phyloP scores from a whole-genome alignment of 164 flowering plant genomes.

The Taxillus chinensis region DNA sequence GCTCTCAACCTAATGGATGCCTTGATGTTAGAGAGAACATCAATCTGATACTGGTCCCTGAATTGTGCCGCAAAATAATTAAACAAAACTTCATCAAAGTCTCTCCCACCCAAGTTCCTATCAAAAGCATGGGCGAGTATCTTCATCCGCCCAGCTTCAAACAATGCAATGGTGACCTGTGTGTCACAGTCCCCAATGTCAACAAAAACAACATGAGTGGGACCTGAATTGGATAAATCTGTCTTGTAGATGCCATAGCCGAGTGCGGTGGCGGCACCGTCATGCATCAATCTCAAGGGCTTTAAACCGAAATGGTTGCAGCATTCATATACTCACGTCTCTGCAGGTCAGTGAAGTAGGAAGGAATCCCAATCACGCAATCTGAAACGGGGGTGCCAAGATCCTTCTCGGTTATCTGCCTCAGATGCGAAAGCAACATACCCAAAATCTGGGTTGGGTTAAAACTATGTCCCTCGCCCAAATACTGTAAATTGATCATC shows the following conservation, averaged over 20 bases:
- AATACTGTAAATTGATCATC: conserved; percentile 47
- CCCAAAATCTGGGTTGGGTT: conserved; percentile 84
- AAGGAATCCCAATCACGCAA: conserved; percentile 85
- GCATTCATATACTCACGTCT: conserved; percentile 75
- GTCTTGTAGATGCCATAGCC: conserved; percentile 88
- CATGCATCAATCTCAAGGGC: conserved; percentile 81
- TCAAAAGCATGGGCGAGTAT: conserved; percentile 80
- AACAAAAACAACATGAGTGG: conserved; percentile 62
- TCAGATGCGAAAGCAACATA: conserved; percentile 80
- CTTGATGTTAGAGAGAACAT: conserved; percentile 56
- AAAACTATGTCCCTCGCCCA: conserved; percentile 50
- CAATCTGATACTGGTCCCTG: conserved; percentile 62
- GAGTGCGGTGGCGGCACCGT: conserved; percentile 80
- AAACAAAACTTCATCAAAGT: conserved; percentile 84
- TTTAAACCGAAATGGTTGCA: conserved; percentile 71
- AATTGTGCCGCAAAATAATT: conserved; percentile 63
- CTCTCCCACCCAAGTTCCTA: conserved; percentile 70
- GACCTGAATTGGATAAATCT: conserved; percentile 41
- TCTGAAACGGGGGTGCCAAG: conserved; percentile 40
- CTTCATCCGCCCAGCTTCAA: conserved; percentile 60
- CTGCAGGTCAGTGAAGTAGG: conserved; percentile 78
- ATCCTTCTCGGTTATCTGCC: conserved; percentile 62
- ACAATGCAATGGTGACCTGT: conserved; percentile 68
- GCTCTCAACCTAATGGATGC: conserved; percentile 69
- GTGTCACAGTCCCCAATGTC: conserved; percentile 94